These are phyloP conservation scores for Yarrowia porcina DNA, from an alignment of 805 yeast genomes.

Conservation along the genomic window DNA sequence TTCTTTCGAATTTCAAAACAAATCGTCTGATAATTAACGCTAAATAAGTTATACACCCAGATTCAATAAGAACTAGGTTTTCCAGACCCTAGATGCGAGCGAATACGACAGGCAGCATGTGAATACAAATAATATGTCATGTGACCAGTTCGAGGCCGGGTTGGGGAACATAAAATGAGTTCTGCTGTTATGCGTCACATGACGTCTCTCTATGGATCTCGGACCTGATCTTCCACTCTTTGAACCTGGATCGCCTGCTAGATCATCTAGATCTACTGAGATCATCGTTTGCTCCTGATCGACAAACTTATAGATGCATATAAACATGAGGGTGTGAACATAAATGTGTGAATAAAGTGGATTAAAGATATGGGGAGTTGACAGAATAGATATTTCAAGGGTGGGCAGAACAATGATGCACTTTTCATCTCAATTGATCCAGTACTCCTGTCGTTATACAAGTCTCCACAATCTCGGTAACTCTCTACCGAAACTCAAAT, in stretches of 20 bases:
- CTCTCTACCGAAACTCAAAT: neutral
- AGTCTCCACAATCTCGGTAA: too few relatives aligned
- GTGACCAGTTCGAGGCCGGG: too few relatives aligned
- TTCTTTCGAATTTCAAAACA: too few relatives aligned
- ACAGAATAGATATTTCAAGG: neutral
- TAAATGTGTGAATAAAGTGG: too few relatives aligned
- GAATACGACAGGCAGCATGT: neutral
- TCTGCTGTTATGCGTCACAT: neutral
- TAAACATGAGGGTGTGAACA: too few relatives aligned
- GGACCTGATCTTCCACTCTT: neutral
- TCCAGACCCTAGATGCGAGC: neutral
- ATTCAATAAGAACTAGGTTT: neutral
- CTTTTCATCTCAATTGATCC: neutral
- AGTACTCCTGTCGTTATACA: neutral
- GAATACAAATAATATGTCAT: neutral
- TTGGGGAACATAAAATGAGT: neutral
- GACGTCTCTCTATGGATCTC: neutral
- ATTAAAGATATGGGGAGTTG: neutral
- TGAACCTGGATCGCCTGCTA: neutral
- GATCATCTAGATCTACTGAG: neutral
- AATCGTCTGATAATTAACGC: too few relatives aligned
- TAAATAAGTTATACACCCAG: too few relatives aligned
- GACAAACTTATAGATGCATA: neutral
- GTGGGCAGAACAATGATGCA: neutral
- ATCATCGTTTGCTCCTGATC: constrained; percentile 10